Evolutionary conservation across 306 rosid species (phyloP).

Genomic region (Cucurbita ficifolia): DNA sequence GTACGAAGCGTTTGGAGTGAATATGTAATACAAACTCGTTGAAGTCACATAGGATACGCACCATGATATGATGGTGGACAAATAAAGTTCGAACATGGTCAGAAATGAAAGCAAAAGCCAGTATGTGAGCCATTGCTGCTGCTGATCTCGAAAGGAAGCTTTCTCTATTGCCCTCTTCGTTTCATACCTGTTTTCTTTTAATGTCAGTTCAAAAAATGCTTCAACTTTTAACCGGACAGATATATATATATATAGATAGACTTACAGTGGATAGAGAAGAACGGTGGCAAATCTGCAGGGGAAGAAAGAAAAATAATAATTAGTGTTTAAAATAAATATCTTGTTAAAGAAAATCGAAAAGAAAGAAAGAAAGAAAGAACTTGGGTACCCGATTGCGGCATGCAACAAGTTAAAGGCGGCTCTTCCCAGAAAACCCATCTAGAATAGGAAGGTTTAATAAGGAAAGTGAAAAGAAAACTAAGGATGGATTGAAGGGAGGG

Average conservation of each 20-base stretch:
- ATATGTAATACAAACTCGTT: neutral
- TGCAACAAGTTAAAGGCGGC: neutral
- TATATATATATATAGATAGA: neutral
- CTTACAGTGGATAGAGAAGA: conserved; percentile 87
- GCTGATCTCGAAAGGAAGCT: conserved; percentile 68
- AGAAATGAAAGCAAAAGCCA: conserved; percentile 70
- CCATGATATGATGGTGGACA: conserved; percentile 49
- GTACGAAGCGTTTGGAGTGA: neutral
- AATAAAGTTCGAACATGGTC: conserved; percentile 66
- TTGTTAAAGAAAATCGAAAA: neutral
- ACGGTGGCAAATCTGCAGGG: conserved; percentile 55
- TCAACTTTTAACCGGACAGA: no score
- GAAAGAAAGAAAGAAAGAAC: neutral
- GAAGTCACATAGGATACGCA: neutral
- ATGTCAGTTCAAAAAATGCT: neutral
- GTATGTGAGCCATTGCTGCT: conserved; percentile 87
- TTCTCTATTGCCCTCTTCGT: conserved; percentile 48
- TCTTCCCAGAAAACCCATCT: neutral
- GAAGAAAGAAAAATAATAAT: neutral
- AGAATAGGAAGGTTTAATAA: neutral
- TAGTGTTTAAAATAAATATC: neutral
- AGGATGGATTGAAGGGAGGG: neutral
- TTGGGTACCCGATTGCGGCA: neutral
- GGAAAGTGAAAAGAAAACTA: neutral
- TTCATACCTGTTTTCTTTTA: neutral